Evolutionary conservation across 2,329 filamentous ascomycete genomes (phyloP), one percentile per base, ranked within the genome.

Genomic region (Ustilaginoidea virens): DNA sequence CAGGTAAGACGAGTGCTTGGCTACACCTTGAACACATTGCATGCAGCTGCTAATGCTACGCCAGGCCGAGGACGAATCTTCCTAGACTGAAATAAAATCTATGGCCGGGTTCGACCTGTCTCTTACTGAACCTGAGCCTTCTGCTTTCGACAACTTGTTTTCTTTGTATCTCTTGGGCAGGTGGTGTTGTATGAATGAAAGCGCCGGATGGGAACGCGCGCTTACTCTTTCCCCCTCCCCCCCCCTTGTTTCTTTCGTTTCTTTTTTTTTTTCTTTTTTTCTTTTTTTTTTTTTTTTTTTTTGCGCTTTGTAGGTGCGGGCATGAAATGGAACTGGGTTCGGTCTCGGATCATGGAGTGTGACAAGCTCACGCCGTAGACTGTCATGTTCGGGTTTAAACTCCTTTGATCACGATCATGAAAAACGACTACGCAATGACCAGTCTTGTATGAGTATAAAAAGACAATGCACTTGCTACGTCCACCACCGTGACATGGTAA

Each of bases 1-100:
- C 76, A 83, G 49, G 83, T 92, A 66, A 66, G 77, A 13, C 15
- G 8, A 10, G n/a, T n/a, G n/a, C n/a, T n/a, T n/a, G n/a, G n/a
- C n/a, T n/a, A n/a, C n/a, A n/a, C n/a, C n/a, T n/a, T n/a, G n/a
- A n/a, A n/a, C n/a, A n/a, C n/a, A n/a, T n/a, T 15, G 16, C 11
- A 7, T 12, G 15, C n/a, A 9, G 24, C 6, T 25, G 12, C 27
- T 29, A 29, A 29, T 12, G 22, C 9, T 5, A 16, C 33, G 33
- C 33, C 52, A 74, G 66, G 67, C 68, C 49, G 65, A 61, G 36
- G 68, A 69, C 35, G 72, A 76, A 45, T 61, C 57, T 25, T 52
- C 54, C 29, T 61, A 45, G 39, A 30, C 20, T 12, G 24, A 17
- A 30, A 16, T 17, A 4, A 20, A 30, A 32, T 29, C 22, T 15